Percentiles rank a stretch among this genome's conserved stretches.
These are phyloP conservation scores for Cytospora piceae DNA, from an alignment of 2,329 filamentous ascomycete species.

Conservation along the genomic window DNA sequence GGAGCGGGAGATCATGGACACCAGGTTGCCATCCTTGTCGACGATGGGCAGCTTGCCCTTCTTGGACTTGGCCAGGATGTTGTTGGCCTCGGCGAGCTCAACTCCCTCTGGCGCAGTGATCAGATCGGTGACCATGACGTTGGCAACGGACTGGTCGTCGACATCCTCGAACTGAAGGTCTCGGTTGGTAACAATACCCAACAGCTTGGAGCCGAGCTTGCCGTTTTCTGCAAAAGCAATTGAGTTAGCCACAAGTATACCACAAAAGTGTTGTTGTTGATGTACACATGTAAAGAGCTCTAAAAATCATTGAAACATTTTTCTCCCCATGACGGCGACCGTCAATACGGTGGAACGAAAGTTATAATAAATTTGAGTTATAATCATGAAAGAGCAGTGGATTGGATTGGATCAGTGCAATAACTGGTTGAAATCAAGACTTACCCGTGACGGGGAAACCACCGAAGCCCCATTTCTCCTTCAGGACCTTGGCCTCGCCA, in stretches of 20 bases:
- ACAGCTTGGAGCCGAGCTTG: constrained; percentile 89
- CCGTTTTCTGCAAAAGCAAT: constrained; percentile 70
- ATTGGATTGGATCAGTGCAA: constrained; percentile 19
- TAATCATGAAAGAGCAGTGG: constrained; percentile 67
- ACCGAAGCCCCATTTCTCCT: constrained; percentile 98
- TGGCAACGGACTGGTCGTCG: constrained; percentile 70
- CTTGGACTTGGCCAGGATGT: constrained; percentile 90
- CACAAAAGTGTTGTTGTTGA: constrained; percentile 16
- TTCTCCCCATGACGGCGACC: constrained; percentile 82
- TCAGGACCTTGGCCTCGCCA: constrained; percentile 86
- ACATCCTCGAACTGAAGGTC: constrained; percentile 96
- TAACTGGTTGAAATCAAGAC: constrained; percentile 44
- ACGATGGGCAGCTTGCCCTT: constrained; percentile 98
- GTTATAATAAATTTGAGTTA: constrained; percentile 81
- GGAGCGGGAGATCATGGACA: constrained; percentile 90
- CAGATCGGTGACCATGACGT: constrained; percentile 95
- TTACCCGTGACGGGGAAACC: constrained; percentile 98
- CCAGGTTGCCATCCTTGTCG: constrained; percentile 79
- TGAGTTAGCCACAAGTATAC: constrained; percentile 42
- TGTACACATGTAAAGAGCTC: constrained; percentile 10
- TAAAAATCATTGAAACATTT: constrained; percentile 35
- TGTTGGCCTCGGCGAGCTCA: constrained; percentile 85
- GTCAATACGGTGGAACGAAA: constrained; percentile 99
- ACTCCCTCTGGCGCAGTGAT: constrained; percentile 85
- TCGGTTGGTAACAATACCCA: constrained; percentile 96